phyloP scores from a whole-genome alignment of 768 basidiomycete genomes.

The Phaeolepiota aurea region DNA sequence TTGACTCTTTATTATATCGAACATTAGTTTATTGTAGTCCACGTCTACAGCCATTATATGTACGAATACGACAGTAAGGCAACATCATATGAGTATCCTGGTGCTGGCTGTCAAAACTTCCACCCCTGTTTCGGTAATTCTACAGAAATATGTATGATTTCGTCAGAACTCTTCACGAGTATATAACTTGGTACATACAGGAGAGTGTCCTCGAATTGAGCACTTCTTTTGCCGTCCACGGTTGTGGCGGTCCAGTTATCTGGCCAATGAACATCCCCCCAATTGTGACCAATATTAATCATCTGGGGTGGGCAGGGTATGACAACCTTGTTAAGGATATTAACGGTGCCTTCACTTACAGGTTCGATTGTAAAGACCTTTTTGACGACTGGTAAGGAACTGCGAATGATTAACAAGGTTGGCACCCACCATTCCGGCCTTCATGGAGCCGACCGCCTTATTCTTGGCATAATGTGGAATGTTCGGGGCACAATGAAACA shows the following conservation, averaged over 20 bases:
- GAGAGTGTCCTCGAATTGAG: slow-evolving; percentile 97
- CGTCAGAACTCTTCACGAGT: neutral
- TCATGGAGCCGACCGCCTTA: slow-evolving; percentile 90
- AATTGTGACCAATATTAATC: slow-evolving; percentile 81
- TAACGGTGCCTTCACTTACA: slow-evolving; percentile 32
- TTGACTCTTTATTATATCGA: neutral
- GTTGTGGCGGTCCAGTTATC: slow-evolving; percentile 98
- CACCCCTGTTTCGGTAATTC: slow-evolving; percentile 86
- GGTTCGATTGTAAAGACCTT: slow-evolving; percentile 76
- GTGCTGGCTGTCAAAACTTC: slow-evolving; percentile 72
- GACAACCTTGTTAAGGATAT: too few relatives aligned
- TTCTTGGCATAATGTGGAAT: slow-evolving; percentile 94
- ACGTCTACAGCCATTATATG: neutral
- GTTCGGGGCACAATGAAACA: slow-evolving; percentile 83
- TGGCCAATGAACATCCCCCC: slow-evolving; percentile 80
- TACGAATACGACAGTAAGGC: slow-evolving; percentile 1
- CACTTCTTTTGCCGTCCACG: slow-evolving; percentile 80
- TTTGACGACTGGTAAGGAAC: slow-evolving; percentile 1
- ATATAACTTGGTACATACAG: slow-evolving; percentile 48
- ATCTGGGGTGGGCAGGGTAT: too few relatives aligned
- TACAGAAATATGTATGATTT: slow-evolving; percentile 18
- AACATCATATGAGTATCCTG: neutral
- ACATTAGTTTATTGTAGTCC: neutral
- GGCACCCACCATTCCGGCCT: slow-evolving; percentile 86
- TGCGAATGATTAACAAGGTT: neutral